Evolutionary conservation across 768 basidiomycete species (phyloP).

Genomic region (Boletus reticuloceps): DNA sequence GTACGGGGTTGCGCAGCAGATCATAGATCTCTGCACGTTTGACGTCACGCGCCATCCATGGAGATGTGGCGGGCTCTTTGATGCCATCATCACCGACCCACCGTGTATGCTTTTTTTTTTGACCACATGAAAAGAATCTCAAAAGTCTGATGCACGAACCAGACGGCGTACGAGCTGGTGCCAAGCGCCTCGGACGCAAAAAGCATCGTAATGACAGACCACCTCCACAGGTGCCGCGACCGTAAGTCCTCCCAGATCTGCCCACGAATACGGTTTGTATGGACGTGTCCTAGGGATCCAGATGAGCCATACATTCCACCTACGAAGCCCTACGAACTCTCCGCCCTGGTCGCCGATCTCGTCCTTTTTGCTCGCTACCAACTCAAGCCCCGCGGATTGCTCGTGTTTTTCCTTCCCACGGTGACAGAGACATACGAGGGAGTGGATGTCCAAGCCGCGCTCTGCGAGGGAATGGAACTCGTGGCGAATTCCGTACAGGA

Average conservation of each 20-base stretch:
- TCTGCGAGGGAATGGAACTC: constrained; percentile 86
- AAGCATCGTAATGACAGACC: constrained; percentile 34
- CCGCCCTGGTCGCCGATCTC: constrained; percentile 77
- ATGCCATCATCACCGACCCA: constrained; percentile 93
- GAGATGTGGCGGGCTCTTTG: constrained; percentile 86
- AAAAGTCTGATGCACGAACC: neutral
- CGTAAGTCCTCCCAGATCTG: constrained; percentile 36
- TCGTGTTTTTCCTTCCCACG: constrained; percentile 95
- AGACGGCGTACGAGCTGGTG: constrained; percentile 93
- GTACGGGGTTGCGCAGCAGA: constrained; percentile 70
- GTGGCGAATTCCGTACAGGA: constrained; percentile 88
- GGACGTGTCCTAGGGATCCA: constrained; percentile 27
- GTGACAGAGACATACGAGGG: constrained; percentile 90
- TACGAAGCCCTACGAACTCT: constrained; percentile 89
- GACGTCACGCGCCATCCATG: constrained; percentile 91
- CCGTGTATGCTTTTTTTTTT: constrained; percentile 60
- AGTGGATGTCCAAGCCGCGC: constrained; percentile 73
- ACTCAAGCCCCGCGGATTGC: constrained; percentile 78
- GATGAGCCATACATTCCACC: constrained; percentile 82
- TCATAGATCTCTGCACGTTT: constrained; percentile 87
- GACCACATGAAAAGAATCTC: neutral
- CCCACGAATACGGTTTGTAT: neutral
- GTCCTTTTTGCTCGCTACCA: constrained; percentile 79
- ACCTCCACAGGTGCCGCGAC: constrained; percentile 36
- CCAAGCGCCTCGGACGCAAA: constrained; percentile 76